These are phyloP conservation scores for Iberis pinnata DNA, from an alignment of 345 rosid genomes.

Conservation along the genomic window DNA sequence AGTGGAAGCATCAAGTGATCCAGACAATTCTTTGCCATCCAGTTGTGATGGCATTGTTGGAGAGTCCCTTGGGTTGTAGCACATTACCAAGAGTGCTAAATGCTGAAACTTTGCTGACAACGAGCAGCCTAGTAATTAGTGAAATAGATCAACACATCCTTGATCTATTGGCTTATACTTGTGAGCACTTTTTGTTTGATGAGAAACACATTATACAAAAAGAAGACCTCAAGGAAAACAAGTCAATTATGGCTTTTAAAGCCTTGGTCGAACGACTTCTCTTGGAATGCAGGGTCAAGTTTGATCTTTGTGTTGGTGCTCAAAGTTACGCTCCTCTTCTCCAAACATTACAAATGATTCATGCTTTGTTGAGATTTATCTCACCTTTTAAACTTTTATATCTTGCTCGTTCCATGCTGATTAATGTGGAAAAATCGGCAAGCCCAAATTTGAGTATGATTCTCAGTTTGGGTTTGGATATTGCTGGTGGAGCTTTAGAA, in stretches of 20 bases:
- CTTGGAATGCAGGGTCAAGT: constrained; percentile 35
- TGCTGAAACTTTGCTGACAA: constrained; percentile 31
- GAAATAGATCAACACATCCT: constrained; percentile 52
- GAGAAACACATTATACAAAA: constrained; percentile 22
- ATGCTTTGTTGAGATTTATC: constrained; percentile 44
- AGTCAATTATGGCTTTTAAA: constrained; percentile 40
- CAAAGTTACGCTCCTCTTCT: constrained; percentile 41
- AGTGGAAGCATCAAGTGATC: constrained; percentile 45
- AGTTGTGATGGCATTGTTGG: constrained; percentile 37
- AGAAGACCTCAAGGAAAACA: constrained; percentile 26
- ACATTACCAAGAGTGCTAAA: constrained; percentile 30
- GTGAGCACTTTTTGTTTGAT: constrained; percentile 41
- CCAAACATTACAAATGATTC: constrained; percentile 48
- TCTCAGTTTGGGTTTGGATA: constrained; percentile 49
- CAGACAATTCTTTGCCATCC: constrained; percentile 63
- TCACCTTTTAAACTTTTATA: constrained; percentile 72
- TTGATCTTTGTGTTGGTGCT: constrained; percentile 43
- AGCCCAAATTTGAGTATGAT: constrained; percentile 26
- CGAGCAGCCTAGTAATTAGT: constrained; percentile 37
- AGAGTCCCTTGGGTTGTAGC: constrained; percentile 41
- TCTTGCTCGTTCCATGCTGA: constrained; percentile 49
- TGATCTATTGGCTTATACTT: constrained; percentile 47
- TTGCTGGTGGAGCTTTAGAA: constrained; percentile 65
- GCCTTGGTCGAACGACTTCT: constrained; percentile 40
- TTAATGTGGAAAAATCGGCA: constrained; percentile 28